Conservation (phyloP, 768 basidiomycete genomes). For the Auricularia heimuer region DNA sequence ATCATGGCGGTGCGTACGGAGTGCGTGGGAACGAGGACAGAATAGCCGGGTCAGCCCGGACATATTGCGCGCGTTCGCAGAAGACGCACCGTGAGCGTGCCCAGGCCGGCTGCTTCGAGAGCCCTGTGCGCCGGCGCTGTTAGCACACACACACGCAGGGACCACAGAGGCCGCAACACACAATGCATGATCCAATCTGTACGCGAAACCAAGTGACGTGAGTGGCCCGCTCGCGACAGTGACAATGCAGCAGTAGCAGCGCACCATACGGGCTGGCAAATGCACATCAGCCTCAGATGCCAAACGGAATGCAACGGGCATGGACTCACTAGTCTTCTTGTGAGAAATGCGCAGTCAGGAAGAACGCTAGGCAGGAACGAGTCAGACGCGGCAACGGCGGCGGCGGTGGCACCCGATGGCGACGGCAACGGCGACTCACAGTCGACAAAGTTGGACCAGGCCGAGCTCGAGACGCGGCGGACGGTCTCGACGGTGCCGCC, state of each 20-base stretch:
- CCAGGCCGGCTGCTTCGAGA: constrained; percentile 77
- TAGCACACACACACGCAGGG: background rate
- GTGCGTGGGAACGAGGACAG: background rate
- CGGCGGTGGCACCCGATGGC: constrained; percentile 6
- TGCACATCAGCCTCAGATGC: background rate
- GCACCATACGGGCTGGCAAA: constrained; percentile 12
- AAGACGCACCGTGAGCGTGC: constrained; percentile 44
- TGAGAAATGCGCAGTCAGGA: constrained; percentile 80
- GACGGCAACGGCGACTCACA: constrained; percentile 36
- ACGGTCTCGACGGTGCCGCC: constrained; percentile 85
- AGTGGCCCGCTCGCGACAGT: background rate
- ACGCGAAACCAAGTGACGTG: background rate
- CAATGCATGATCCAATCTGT: constrained; percentile 3
- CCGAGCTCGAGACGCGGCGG: constrained; percentile 67
- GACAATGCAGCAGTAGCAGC: background rate
- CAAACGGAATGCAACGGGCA: background rate
- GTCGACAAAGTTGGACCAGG: constrained; percentile 85
- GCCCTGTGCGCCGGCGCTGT: background rate
- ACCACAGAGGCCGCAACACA: background rate
- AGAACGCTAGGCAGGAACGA: constrained; percentile 47
- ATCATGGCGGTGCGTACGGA: background rate
- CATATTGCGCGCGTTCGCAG: background rate
- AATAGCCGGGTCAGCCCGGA: background rate
- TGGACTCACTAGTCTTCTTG: constrained; percentile 50
- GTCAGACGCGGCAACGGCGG: constrained; percentile 7